These are phyloP conservation scores for Yamadazyma ubonensis DNA, from an alignment of 805 yeast genomes.

Conservation along the genomic window DNA sequence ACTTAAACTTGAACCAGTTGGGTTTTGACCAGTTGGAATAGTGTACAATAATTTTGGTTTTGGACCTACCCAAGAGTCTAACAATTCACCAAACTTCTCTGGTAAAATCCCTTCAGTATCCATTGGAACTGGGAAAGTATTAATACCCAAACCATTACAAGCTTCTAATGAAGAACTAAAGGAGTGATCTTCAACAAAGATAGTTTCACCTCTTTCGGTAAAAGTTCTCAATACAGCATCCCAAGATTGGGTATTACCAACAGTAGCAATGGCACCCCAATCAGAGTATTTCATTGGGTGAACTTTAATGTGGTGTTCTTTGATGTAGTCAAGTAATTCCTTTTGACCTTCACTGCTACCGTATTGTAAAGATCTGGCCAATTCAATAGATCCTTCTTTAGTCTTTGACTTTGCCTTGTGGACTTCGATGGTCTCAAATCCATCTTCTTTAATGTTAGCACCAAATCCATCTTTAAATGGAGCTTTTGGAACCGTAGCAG, in stretches of 20 bases:
- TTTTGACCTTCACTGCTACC: constrained; percentile 83
- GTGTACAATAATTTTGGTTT: constrained; percentile 88
- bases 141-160: constrained; percentile 68
- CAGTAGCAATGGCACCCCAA: constrained; percentile 71
- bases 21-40: constrained; percentile 96
- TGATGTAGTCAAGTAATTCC: constrained; percentile 64
- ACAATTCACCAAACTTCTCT: constrained; percentile 56
- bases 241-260: constrained; percentile 91
- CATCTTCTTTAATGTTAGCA: constrained; percentile 48
- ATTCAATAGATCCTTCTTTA: constrained; percentile 55
- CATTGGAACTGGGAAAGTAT: constrained; percentile 69
- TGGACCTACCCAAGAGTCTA: constrained; percentile 70
- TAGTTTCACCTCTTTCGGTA: constrained; percentile 74
- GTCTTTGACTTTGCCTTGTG: constrained; percentile 29
- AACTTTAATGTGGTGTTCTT: constrained; percentile 64
- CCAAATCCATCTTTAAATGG: constrained; percentile 81
- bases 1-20: constrained; percentile 86
- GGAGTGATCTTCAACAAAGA: constrained; percentile 77
- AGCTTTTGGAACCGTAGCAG: constrained; percentile 70
- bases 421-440: constrained; percentile 43
- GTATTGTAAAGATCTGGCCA: constrained; percentile 87
- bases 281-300: constrained; percentile 49
- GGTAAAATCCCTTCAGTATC: constrained; percentile 81
- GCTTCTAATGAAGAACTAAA: constrained; percentile 86
- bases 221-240: constrained; percentile 80